Conservation (phyloP, 129 eudicot genomes). For the Helianthus tuberosus region DNA sequence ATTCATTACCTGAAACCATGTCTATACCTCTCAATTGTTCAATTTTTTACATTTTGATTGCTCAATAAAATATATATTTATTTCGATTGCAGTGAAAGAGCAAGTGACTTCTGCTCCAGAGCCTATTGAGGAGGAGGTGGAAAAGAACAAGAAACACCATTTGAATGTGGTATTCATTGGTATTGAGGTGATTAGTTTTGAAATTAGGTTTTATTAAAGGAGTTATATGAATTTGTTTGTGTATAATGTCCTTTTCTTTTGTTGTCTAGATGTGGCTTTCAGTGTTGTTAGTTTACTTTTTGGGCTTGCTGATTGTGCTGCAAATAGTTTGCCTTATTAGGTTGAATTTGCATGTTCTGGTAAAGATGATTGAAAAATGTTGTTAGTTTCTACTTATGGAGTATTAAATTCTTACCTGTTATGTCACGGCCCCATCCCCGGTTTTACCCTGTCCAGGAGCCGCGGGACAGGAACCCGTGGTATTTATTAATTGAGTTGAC, state of each 20-base stretch:
- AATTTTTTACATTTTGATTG: background rate
- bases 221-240: too few species aligned
- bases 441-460: too few species aligned
- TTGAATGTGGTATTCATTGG: constrained; percentile 95
- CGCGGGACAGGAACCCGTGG: too few species aligned
- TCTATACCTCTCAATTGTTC: background rate
- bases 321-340: constrained; percentile 8
- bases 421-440: too few species aligned
- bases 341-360: too few species aligned
- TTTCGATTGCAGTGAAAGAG: constrained; percentile 40
- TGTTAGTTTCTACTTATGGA: too few species aligned
- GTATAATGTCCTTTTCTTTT: constrained; percentile 16
- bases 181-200: too few species aligned
- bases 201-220: too few species aligned
- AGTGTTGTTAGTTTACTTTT: background rate
- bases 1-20: constrained; percentile 21
- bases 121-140: constrained; percentile 45
- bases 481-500: too few species aligned
- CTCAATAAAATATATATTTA: background rate
- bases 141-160: constrained; percentile 65
- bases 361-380: too few species aligned
- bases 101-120: constrained; percentile 43
- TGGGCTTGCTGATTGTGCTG: constrained; percentile 14
- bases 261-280: constrained; percentile 15
- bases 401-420: too few species aligned